Evolutionary conservation across 768 basidiomycete genomes (phyloP).

Genomic region (Calocybe cyanea): DNA sequence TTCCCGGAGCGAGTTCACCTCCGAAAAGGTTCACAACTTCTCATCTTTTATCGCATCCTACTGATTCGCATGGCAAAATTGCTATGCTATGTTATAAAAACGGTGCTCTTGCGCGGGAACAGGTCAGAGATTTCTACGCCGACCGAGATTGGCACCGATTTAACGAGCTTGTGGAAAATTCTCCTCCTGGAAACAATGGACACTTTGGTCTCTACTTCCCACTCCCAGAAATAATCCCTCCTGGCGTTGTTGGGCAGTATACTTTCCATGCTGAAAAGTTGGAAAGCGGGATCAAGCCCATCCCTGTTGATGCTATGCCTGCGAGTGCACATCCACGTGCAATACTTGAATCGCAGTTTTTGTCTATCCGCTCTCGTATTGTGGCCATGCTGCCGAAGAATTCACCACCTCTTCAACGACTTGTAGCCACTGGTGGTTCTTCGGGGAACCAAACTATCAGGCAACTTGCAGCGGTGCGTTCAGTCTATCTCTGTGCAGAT

Average conservation of each 20-base stretch:
- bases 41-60: conserved; percentile 71
- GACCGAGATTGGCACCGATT: conserved; percentile 62
- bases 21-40: conserved; percentile 73
- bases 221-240: conserved; percentile 84
- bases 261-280: conserved; percentile 41
- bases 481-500: too few relatives aligned
- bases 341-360: conserved; percentile 80
- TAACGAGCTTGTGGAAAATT: conserved; percentile 57
- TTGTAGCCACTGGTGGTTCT: conserved; percentile 78
- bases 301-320: conserved; percentile 36
- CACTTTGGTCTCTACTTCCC: conserved; percentile 77
- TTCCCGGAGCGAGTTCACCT: conserved; percentile 58
- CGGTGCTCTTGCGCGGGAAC: conserved; percentile 77
- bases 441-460: conserved; percentile 70
- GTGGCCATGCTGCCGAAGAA: conserved; percentile 60
- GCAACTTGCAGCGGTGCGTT: conserved; percentile 57
- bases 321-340: conserved; percentile 59
- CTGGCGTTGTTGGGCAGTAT: conserved; percentile 68
- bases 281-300: conserved; percentile 19
- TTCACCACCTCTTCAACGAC: conserved; percentile 52
- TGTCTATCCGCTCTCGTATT: conserved; percentile 75
- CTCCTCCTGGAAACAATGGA: conserved; percentile 55
- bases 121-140: conserved; percentile 65
- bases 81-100: conserved; percentile 94
- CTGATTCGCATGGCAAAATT: conserved; percentile 59